Base-by-base conservation (phyloP, 2,329 filamentous ascomycete genomes). In the Bisporella sp. region DNA sequence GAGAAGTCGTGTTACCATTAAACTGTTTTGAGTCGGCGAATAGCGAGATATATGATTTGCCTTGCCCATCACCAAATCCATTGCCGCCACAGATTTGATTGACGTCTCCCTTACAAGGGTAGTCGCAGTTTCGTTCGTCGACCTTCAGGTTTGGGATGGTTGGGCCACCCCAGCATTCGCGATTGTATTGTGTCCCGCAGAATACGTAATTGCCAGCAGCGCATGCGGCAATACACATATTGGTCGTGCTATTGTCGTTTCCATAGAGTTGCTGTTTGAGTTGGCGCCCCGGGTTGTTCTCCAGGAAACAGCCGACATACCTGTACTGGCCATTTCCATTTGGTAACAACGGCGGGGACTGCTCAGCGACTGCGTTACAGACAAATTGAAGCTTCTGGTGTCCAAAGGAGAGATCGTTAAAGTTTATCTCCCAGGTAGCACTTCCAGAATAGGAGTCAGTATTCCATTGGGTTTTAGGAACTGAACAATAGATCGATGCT, bases 381-480 rank as follows among this genome's bases (percentile, higher is more conserved):
- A 52, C 57, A 21, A 67, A 63, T 28, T 60, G 47, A 29, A 69
- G 57, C 6, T 61, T 55, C 44, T 68, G 66, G 8, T 67, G 56
- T 4, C 67, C 68, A 55, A 66, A 70, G 21, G 42, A 62, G 6
- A 64, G 55, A 52, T 70, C 68, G 48, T 28, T 64, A 2, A 63
- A 62, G 49, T 71, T 71, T 45, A 70, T 70, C 0, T 74, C 78
- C 79, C 78, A 82, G 2, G 66, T 59, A 0, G 77, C 75, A 0
- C 63, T 66, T 3, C 73, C 73, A 4, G 65, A 67, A 54, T 75
- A 79, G 0, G 73, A 61, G n/a, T 76, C 69, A 1, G 71, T 64
- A 55, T 83, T 81, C 69, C 78, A 77, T 54, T 81, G 78, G 0
- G 70, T 68, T 60, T 79, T 79, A 6, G 78, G 77, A 0, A 75